Conservation (phyloP, 1,284 basidiomycete genomes). For the Neonothopanus nambi region DNA sequence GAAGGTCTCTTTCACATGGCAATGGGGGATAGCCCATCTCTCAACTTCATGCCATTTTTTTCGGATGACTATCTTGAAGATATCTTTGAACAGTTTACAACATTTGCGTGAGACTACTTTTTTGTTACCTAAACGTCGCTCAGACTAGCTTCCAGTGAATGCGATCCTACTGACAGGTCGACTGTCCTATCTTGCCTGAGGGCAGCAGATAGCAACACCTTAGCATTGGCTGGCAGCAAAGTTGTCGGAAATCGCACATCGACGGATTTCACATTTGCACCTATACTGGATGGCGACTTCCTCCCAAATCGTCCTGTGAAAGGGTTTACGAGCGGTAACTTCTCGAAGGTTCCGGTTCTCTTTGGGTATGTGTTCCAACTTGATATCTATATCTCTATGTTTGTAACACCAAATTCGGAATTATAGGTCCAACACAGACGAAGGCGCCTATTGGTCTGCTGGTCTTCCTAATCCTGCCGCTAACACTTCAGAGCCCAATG, state of each 20-base stretch:
- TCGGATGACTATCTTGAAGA: conserved; percentile 11
- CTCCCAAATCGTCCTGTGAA: conserved; percentile 15
- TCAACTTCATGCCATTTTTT: conserved; percentile 14
- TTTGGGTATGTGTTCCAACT: conserved; percentile 12
- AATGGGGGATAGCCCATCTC: conserved; percentile 20
- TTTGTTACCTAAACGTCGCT: too few relatives aligned
- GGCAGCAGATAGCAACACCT: not conserved
- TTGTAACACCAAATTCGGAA: not conserved
- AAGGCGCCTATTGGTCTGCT: conserved; percentile 19
- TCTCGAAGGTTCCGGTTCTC: conserved; percentile 14
- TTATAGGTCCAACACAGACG: conserved; percentile 18
- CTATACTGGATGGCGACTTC: conserved; percentile 15
- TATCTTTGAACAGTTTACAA: conserved; percentile 11
- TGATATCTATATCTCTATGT: not conserved
- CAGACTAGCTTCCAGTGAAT: not conserved
- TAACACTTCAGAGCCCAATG: conserved; percentile 15
- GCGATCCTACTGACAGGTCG: conserved; percentile 1
- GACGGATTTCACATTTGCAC: conserved; percentile 16
- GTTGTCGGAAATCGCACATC: conserved; percentile 6
- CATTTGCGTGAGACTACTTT: conserved; percentile 10
- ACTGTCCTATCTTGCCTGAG: conserved; percentile 12
- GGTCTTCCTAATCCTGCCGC: conserved; percentile 12
- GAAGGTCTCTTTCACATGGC: conserved; percentile 16
- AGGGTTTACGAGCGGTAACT: conserved; percentile 14
- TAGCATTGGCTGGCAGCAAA: conserved; percentile 10